Percentiles rank a stretch among this genome's conserved stretches.
These are phyloP conservation scores for Russula lepida DNA, from an alignment of 768 basidiomycete genomes.

Conservation along the genomic window DNA sequence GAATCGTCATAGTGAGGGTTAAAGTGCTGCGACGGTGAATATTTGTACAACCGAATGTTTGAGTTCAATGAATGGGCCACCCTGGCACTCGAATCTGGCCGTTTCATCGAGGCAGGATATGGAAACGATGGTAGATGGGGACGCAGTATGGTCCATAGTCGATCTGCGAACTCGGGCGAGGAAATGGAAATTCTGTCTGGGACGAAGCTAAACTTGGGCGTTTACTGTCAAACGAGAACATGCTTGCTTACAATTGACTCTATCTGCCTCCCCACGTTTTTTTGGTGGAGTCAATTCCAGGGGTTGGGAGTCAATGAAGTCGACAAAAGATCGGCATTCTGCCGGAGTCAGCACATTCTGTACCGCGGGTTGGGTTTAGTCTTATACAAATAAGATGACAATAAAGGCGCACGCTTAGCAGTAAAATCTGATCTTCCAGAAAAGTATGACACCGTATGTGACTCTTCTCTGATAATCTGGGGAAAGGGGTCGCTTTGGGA, in stretches of 20 bases:
- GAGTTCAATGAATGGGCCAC: slow-evolving; percentile 55
- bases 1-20: slow-evolving; percentile 73
- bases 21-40: slow-evolving; percentile 55
- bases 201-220: not conserved
- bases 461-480: slow-evolving; percentile 10
- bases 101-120: slow-evolving; percentile 31
- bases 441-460: slow-evolving; percentile 24
- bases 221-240: not conserved
- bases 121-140: slow-evolving; percentile 54
- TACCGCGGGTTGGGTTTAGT: not conserved
- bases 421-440: slow-evolving; percentile 56
- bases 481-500: slow-evolving; percentile 2
- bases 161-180: slow-evolving; percentile 49
- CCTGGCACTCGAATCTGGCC: slow-evolving; percentile 26
- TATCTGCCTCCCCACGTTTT: slow-evolving; percentile 62
- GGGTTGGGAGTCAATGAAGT: slow-evolving; percentile 51
- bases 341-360: slow-evolving; percentile 49
- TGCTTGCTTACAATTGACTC: slow-evolving; percentile 53
- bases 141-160: slow-evolving; percentile 39
- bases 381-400: not conserved
- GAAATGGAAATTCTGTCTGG: slow-evolving; percentile 55
- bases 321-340: slow-evolving; percentile 54
- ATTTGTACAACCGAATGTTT: slow-evolving; percentile 69
- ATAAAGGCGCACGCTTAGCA: slow-evolving; percentile 42
- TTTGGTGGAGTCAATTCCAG: slow-evolving; percentile 62